Evolutionary conservation across 164 flowering plant genomes (phyloP).

Genomic region (Piper longum): DNA sequence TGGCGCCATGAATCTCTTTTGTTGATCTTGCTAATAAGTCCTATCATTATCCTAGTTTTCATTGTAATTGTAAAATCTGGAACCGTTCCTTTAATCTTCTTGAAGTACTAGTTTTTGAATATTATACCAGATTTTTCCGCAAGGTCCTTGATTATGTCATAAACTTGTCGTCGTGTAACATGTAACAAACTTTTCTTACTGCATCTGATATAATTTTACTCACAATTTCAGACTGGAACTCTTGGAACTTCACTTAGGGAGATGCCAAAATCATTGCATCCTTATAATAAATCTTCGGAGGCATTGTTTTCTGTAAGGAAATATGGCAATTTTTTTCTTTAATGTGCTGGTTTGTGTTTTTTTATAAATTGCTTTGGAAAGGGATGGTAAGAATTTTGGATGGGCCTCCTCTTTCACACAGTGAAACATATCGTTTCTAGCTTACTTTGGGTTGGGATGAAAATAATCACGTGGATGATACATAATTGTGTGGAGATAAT

Average conservation of each 20-base stretch:
- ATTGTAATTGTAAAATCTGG: neutral
- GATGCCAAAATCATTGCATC: constrained; percentile 50
- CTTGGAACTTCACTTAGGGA: constrained; percentile 40
- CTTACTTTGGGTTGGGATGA: too few species aligned
- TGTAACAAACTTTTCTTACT: neutral
- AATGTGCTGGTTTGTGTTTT: neutral
- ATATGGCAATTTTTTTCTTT: neutral
- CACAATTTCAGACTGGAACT: constrained; percentile 37
- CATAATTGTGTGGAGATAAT: too few species aligned
- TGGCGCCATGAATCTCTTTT: neutral
- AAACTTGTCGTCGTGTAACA: neutral
- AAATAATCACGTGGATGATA: neutral
- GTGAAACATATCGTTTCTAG: too few species aligned
- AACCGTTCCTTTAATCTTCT: too few species aligned
- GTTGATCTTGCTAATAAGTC: neutral
- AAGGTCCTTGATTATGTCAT: neutral
- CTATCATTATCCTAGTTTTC: neutral
- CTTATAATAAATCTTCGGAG: constrained; percentile 84
- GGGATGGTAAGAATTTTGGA: neutral
- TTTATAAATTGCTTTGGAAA: too few species aligned
- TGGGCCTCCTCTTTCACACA: too few species aligned
- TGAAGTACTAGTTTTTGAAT: too few species aligned
- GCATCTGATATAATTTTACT: neutral
- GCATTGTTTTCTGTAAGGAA: constrained; percentile 60
- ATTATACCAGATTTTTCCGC: too few species aligned